Percentiles rank a stretch among this genome's conserved stretches.
Evolutionary conservation across 1,284 basidiomycete species (phyloP).

Genomic region (Papiliotrema nemorosa): DNA sequence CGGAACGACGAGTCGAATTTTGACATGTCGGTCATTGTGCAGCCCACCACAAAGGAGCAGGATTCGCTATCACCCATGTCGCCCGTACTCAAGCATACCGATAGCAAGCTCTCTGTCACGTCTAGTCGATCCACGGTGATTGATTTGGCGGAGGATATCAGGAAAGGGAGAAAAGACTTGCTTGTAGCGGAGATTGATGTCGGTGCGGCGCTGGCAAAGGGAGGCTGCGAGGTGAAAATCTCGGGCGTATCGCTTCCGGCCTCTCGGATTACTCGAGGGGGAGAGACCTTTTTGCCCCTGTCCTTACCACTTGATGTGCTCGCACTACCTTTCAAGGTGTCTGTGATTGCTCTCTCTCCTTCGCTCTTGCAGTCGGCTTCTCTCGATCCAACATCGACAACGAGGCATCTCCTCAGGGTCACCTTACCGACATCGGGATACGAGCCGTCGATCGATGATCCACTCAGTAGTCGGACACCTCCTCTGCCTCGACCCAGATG

Average conservation of each 20-base stretch:
- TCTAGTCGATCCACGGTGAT: slow-evolving; percentile 36
- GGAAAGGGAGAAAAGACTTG: slow-evolving; percentile 35
- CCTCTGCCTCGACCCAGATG: slow-evolving; percentile 69
- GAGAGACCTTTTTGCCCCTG: slow-evolving; percentile 21
- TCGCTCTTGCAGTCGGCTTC: slow-evolving; percentile 70
- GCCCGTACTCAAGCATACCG: slow-evolving; percentile 29
- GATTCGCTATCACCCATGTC: slow-evolving; percentile 20
- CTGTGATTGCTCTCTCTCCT: slow-evolving; percentile 61
- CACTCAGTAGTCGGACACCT: slow-evolving; percentile 63
- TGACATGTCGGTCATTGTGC: slow-evolving; percentile 34
- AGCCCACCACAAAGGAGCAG: slow-evolving; percentile 20
- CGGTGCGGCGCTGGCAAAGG: slow-evolving; percentile 25
- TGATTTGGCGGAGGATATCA: slow-evolving; percentile 40
- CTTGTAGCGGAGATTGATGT: slow-evolving; percentile 39
- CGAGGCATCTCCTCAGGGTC: slow-evolving; percentile 69
- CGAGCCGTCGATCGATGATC: slow-evolving; percentile 70
- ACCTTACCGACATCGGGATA: slow-evolving; percentile 78
- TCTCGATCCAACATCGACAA: slow-evolving; percentile 43
- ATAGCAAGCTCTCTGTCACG: slow-evolving; percentile 27
- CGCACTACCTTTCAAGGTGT: slow-evolving; percentile 42
- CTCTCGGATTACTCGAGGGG: slow-evolving; percentile 37
- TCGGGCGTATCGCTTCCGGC: slow-evolving; percentile 36
- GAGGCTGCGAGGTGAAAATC: slow-evolving; percentile 38
- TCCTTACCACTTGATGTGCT: slow-evolving; percentile 22
- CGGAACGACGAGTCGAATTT: slow-evolving; percentile 31